Evolutionary conservation across 352 stramenopile species (phyloP).

Genomic region (Phytopythium boreale): DNA sequence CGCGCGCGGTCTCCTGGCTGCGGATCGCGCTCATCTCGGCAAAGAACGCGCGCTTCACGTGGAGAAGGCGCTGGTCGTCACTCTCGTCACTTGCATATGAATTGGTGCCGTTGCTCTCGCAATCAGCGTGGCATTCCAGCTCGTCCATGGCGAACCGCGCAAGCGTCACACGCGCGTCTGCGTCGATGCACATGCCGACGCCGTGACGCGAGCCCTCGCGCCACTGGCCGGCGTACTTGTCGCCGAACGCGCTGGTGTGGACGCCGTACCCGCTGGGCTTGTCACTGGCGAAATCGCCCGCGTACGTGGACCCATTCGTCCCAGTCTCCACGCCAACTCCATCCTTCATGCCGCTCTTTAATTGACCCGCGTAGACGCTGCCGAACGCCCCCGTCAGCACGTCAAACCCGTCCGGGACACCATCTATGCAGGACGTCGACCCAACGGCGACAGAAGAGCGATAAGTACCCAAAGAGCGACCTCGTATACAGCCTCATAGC

Average conservation of each 20-base stretch:
- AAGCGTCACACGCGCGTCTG: constrained; percentile 19
- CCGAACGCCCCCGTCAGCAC: constrained; percentile 34
- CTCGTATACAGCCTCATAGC: background rate
- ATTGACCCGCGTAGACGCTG: constrained; percentile 30
- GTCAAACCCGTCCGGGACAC: constrained; percentile 31
- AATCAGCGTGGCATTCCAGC: background rate
- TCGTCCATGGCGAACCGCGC: constrained; percentile 31
- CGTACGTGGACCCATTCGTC: constrained; percentile 37
- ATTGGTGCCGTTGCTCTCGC: background rate
- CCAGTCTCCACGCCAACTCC: constrained; percentile 40
- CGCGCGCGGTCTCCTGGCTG: constrained; percentile 36
- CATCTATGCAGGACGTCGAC: constrained; percentile 13
- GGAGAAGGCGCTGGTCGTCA: constrained; percentile 15
- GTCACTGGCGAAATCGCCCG: constrained; percentile 27
- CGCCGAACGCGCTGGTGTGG: constrained; percentile 35
- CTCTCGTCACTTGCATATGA: background rate
- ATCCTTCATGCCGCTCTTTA: constrained; percentile 30
- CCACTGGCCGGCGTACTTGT: constrained; percentile 47
- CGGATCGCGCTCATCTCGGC: constrained; percentile 30
- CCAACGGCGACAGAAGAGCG: background rate
- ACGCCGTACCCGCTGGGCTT: constrained; percentile 36
- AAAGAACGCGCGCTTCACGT: constrained; percentile 34
- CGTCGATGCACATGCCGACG: constrained; percentile 30
- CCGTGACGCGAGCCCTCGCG: constrained; percentile 32
- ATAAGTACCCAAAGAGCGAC: background rate